Evolutionary conservation across 1,284 basidiomycete species (phyloP), one percentile per base, ranked within the genome.

Genomic region (Sporisorium graminicola): DNA sequence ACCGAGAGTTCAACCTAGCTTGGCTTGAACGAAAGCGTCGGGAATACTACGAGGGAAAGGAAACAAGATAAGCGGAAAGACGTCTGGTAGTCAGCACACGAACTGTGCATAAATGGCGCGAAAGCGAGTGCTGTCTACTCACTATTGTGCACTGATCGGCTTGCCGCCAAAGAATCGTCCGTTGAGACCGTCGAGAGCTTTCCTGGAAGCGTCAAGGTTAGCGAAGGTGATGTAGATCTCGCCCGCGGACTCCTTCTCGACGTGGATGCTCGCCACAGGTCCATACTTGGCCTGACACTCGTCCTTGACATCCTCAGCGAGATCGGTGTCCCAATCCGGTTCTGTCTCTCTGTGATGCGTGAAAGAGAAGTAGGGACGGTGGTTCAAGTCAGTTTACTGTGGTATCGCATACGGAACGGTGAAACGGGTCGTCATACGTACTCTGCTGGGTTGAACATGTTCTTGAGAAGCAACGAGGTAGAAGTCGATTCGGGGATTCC

Each of bases 381-480:
- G 18, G 5, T 29, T 6, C 5, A 26, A 6, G 26, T 49, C 27
- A 49, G 47, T 18, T 27, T 29, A 12, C 3, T 40, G 2, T 29
- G 47, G 24, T 14, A 5, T 47, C 22, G 9, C 14, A 5, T 2
- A 49, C n/a, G 2, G 5, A 7, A 22, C 14, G 16, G 7, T 26
- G 8, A 2, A 18, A 29, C 12, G 46, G 46, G 4, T 9, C 26
- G n/a, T 18, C n/a, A 29, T n/a, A 49, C 47, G 16, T 29, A 49
- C 70, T 98, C 93, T 87, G 94, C 94, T 12, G 96, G 94, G 85
- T 95, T 89, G 86, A 99, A 99, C 94, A 98, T 98, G 82, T 99
- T 94, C 87, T 92, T 93, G 77, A 99, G 87, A 40, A 98, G 87
- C 37, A 81, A 40, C 22, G 80, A 77, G 1, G 73, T 65, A 35